Base-by-base conservation (phyloP, 148 eudicot genomes). In the Linanthus parryae region DNA sequence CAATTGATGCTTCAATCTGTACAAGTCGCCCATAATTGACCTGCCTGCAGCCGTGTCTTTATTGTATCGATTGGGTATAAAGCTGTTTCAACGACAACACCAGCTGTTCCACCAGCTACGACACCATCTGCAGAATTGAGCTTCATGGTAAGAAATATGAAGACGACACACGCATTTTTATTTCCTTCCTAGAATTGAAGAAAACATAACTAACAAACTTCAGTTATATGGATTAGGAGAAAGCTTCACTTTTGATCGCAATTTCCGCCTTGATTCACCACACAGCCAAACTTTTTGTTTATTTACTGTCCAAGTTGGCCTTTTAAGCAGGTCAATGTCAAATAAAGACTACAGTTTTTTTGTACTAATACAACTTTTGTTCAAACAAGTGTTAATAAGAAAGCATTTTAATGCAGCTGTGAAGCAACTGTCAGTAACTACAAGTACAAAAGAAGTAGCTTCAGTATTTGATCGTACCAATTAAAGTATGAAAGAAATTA, bases 101-200 rank as follows among this genome's bases (percentile, higher is more conserved):
- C 97, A 56, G 97, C 95, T 24, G 81, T 76, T 41, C 95, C 97
- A 62, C 97, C 97, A 37, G 97, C 86, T 64, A 91, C 86, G 50
- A 77, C 44, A 52, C 97, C 97, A 75, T 91, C 95, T 91, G 83
- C 87, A 53, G 14, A 45, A 61, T 62, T 43, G 37, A 25, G 14
- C 29, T 36, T 15, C 51, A 30, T 18, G 18, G 22, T 56, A 28
- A 44, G 59, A 43, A 17, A 54, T 8, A n/a, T 29, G 19, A 19
- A 56, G 21, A 8, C 6, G 4, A 19, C 20, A 18, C n/a, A 26
- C 15, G 31, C 35, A 27, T 3, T 28, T 55, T 29, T 30, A n/a
- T 21, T 14, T 20, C 38, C 21, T 20, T 29, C 3, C 8, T 8
- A 29, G 49, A 28, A 44, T 15, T 21, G n/a, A n/a, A n/a, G n/a